Conservation (phyloP, 2,329 filamentous ascomycete genomes). For the Madurella fahalii region DNA sequence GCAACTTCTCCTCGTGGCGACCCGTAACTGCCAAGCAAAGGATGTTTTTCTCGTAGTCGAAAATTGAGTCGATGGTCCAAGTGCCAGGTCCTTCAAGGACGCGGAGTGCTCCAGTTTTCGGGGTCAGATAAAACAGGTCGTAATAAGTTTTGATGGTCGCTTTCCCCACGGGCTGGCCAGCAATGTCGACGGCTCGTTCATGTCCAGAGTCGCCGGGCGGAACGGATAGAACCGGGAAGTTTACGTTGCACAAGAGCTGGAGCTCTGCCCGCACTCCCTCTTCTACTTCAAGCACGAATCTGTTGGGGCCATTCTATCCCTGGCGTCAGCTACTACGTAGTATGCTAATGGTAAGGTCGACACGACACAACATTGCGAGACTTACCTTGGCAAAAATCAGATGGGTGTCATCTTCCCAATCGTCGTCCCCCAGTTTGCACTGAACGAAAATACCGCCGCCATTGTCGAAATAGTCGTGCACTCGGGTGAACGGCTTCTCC, state of each 20-base stretch:
- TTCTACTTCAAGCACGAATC: background rate
- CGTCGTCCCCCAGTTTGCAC: background rate
- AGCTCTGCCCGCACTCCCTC: background rate
- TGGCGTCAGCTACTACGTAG: background rate
- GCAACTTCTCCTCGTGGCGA: background rate
- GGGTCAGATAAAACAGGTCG: background rate
- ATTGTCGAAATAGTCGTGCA: background rate
- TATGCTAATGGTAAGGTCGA: background rate
- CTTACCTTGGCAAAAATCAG: background rate
- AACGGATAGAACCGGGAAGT: background rate
- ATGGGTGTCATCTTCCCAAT: background rate
- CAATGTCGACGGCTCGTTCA: background rate
- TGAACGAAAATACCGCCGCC: background rate
- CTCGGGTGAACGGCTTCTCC: background rate
- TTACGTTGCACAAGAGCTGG: background rate
- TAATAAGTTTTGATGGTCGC: background rate
- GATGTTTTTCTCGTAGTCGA: background rate
- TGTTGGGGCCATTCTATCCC: background rate
- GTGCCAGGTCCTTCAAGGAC: background rate
- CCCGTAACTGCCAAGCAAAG: background rate
- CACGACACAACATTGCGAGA: background rate
- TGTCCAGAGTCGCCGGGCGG: too few species aligned
- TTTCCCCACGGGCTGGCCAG: background rate
- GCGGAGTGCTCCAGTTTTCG: background rate
- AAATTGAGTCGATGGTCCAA: background rate